A percentile compares a stretch with the other conserved stretches of the same genome.
These are phyloP conservation scores for Hamamelis virginiana DNA, from an alignment of 164 flowering plant species.

Conservation along the genomic window DNA sequence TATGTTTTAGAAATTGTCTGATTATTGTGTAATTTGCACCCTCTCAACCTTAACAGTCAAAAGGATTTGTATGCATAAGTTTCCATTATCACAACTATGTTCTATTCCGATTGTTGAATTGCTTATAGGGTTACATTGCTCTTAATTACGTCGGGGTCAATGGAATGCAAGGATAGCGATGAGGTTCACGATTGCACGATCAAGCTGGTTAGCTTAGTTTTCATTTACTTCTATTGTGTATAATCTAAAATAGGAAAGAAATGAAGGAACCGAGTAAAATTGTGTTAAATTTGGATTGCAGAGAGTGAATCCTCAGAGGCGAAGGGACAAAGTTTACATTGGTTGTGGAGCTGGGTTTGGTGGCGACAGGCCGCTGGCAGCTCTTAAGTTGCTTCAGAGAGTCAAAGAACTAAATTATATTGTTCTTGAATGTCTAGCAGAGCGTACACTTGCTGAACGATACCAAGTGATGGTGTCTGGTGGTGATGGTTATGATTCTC, in stretches of 20 bases:
- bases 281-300: slow-evolving; percentile 25
- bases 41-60: too few relatives aligned
- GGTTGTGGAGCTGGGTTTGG: slow-evolving; percentile 99
- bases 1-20: too few relatives aligned
- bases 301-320: slow-evolving; percentile 64
- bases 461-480: slow-evolving; percentile 66
- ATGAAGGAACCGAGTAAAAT: background rate
- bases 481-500: slow-evolving; percentile 80
- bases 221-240: background rate
- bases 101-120: background rate
- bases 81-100: too few relatives aligned
- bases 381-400: slow-evolving; percentile 76
- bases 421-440: slow-evolving; percentile 94
- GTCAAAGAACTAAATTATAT: slow-evolving; percentile 73
- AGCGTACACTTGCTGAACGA: slow-evolving; percentile 89
- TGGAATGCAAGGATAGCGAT: slow-evolving; percentile 25
- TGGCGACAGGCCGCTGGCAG: slow-evolving; percentile 92
- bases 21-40: too few relatives aligned
- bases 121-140: background rate
- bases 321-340: slow-evolving; percentile 67
- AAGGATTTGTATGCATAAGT: too few relatives aligned
- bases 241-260: background rate
- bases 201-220: slow-evolving; percentile 51
- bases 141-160: slow-evolving; percentile 2
- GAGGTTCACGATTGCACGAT: slow-evolving; percentile 44